phyloP scores from a whole-genome alignment of 2,329 filamentous ascomycete species.

The Ophioceras dolichostomum region DNA sequence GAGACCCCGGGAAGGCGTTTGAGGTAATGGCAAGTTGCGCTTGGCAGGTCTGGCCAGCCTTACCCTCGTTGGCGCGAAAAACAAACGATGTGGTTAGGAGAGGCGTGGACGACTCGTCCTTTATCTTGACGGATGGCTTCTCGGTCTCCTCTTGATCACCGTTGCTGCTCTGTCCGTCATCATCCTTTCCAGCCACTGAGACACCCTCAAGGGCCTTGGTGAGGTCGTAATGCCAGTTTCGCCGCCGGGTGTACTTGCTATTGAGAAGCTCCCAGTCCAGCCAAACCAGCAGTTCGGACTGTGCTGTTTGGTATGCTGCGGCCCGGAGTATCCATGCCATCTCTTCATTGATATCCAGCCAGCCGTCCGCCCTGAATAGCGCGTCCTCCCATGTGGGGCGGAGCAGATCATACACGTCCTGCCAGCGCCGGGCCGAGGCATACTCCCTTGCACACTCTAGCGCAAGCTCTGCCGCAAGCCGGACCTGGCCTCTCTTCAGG shows the following conservation, averaged over 20 bases:
- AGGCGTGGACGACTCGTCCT: constrained; percentile 24
- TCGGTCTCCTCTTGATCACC: constrained; percentile 18
- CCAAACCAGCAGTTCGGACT: constrained; percentile 43
- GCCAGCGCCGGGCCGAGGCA: constrained; percentile 35
- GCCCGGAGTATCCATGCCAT: constrained; percentile 48
- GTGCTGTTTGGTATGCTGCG: constrained; percentile 38
- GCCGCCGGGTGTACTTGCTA: constrained; percentile 38
- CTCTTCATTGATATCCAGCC: constrained; percentile 47
- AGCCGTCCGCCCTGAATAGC: constrained; percentile 44
- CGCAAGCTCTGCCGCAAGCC: constrained; percentile 41
- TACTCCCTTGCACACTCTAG: constrained; percentile 46
- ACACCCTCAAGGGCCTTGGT: constrained; percentile 41
- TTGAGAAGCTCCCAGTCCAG: constrained; percentile 56
- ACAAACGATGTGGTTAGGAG: constrained; percentile 30
- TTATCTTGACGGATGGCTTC: constrained; percentile 37
- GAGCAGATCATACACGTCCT: constrained; percentile 39
- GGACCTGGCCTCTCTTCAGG: constrained; percentile 36
- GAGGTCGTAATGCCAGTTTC: constrained; percentile 51
- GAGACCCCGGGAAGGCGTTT: constrained; percentile 37
- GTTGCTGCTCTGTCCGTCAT: no score
- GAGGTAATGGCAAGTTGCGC: constrained; percentile 48
- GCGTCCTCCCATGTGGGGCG: constrained; percentile 44
- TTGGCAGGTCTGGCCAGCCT: constrained; percentile 45
- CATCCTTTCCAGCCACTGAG: constrained; percentile 12
- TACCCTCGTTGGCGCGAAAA: constrained; percentile 45